Base-by-base conservation (phyloP, 2,329 filamentous ascomycete genomes). In the Westerdykella ornata region DNA sequence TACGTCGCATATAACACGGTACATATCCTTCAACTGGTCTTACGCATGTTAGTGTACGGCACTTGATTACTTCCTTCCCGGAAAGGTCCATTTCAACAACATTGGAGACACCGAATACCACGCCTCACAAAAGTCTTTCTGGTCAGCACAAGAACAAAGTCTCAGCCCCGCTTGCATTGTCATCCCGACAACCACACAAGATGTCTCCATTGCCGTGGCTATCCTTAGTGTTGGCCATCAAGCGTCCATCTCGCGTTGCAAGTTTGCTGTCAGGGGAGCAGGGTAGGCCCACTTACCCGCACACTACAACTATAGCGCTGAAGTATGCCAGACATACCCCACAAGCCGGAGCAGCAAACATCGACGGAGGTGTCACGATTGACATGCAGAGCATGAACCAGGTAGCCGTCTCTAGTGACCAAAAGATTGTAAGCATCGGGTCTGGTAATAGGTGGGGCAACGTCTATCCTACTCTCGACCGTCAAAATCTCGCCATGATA, bases 341-440 rank as follows among this genome's bases (percentile, higher is more conserved):
- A 8, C 40, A 46, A 13, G 51, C 48, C 13, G 57, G 56, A 7
- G 43, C 51, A 18, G 53, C 54, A 7, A 60, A 60, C 18, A 59
- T 59, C 16, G 47, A 55, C 1, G 47, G 47, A 13, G 56, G 54
- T 26, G 52, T 60, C 7, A 59, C 56, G 2, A 51, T 63, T 19
- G 57, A 63, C 39, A 33, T 59, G 31, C 48, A 53, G 13, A 48
- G 43, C 26, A 36, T 62, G 41, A 54, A 56, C 29, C 35, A 51
- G 13, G 52, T 60, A 4, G 47, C 38, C 7, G 39, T 60, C 5
- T 46, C 47, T 12, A 28, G n/a, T 3, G 53, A 57, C 28, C 41
- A 52, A 17, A 44, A 44, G 8, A 45, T 41, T 6, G 54, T 53
- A 12, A 47, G 38, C 16, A 44, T 62, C 16, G 45, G 52, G 3